phyloP scores from a whole-genome alignment of 2,329 filamentous ascomycete species.

The Botrytis aclada region DNA sequence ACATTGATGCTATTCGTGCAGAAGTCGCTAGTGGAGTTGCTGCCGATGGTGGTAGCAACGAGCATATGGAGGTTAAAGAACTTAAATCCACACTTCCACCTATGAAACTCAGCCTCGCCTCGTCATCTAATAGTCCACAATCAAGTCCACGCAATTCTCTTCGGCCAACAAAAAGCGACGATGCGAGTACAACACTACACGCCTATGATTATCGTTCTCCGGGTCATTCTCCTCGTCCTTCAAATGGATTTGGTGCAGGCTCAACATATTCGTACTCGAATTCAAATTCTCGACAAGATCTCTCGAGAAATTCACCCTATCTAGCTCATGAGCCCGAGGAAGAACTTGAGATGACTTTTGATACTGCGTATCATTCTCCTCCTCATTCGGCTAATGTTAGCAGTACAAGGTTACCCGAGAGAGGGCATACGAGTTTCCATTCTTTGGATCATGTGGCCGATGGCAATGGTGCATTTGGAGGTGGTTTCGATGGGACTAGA shows the following conservation, averaged over 20 bases:
- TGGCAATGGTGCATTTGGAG: not conserved
- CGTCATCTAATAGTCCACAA: constrained; percentile 11
- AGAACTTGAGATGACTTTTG: constrained; percentile 69
- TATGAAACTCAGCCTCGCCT: constrained; percentile 69
- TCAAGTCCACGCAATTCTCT: constrained; percentile 34
- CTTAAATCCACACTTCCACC: constrained; percentile 85
- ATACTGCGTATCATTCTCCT: constrained; percentile 49
- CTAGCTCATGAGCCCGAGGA: constrained; percentile 37
- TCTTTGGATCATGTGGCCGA: not conserved
- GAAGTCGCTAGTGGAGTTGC: constrained; percentile 57
- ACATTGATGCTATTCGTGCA: constrained; percentile 88
- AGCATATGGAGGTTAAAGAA: constrained; percentile 64
- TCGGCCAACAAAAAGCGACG: constrained; percentile 49
- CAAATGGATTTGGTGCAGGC: constrained; percentile 7
- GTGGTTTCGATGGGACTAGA: constrained; percentile 20
- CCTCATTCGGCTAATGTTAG: constrained; percentile 26
- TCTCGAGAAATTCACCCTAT: constrained; percentile 13
- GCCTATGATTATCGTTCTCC: constrained; percentile 21
- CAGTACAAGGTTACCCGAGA: constrained; percentile 2
- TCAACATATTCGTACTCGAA: constrained; percentile 15
- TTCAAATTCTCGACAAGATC: constrained; percentile 12
- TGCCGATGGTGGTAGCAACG: constrained; percentile 20
- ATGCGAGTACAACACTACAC: constrained; percentile 38
- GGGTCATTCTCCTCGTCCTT: constrained; percentile 23
- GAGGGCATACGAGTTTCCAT: not conserved